Percentiles rank a stretch among this genome's conserved stretches.
phyloP scores from a whole-genome alignment of 1,284 basidiomycete genomes.

The Tranzscheliella williamsii region DNA sequence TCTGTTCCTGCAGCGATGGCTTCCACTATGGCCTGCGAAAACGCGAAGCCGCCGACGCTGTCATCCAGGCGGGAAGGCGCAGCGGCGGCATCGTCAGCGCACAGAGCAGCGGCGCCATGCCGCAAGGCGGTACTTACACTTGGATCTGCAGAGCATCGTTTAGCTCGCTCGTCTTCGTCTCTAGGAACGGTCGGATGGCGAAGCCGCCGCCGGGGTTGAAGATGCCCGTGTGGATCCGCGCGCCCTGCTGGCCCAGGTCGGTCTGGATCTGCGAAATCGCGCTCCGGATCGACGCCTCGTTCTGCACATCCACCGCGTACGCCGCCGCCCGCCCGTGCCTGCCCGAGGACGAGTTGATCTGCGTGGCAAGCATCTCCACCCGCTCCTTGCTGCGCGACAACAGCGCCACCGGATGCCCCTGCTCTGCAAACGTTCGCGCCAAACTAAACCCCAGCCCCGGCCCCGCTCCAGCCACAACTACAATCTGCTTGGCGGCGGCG shows the following conservation, averaged over 20 bases:
- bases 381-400: slow-evolving; percentile 26
- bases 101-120: too few species aligned
- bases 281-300: slow-evolving; percentile 13
- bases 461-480: slow-evolving; percentile 25
- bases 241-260: slow-evolving; percentile 20
- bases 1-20: slow-evolving; percentile 22
- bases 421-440: slow-evolving; percentile 21
- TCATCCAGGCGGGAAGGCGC: background rate
- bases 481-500: slow-evolving; percentile 26
- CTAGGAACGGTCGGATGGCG: slow-evolving; percentile 13
- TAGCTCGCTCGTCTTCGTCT: slow-evolving; percentile 29
- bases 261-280: slow-evolving; percentile 18
- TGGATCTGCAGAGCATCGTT: slow-evolving; percentile 33
- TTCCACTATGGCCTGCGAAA: slow-evolving; percentile 27
- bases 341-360: slow-evolving; percentile 13
- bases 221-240: slow-evolving; percentile 27
- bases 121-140: slow-evolving; percentile 31
- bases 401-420: slow-evolving; percentile 36
- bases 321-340: slow-evolving; percentile 14
- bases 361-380: slow-evolving; percentile 22
- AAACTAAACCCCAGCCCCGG: slow-evolving; percentile 30
- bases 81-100: too few species aligned
- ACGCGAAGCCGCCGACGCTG: slow-evolving; percentile 27
- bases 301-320: slow-evolving; percentile 25
- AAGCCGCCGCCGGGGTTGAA: slow-evolving; percentile 40